These are phyloP conservation scores for Myochromella boudieri DNA, from an alignment of 768 basidiomycete species.

Conservation along the genomic window DNA sequence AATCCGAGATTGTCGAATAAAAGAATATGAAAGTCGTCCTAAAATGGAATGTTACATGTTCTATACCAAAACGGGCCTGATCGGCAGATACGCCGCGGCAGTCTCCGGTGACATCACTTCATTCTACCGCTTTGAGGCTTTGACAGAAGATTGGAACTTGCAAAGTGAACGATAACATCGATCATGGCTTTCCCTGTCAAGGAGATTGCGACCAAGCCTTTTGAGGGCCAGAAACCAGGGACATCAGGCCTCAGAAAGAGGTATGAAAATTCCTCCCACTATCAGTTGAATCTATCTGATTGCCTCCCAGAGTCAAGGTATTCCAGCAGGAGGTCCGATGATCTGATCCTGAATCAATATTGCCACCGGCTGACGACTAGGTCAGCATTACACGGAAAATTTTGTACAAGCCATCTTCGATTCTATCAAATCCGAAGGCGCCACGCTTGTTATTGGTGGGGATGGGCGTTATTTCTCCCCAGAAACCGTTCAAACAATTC, in stretches of 20 bases:
- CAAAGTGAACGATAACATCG: slow-evolving; percentile 13
- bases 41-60: too few species aligned
- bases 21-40: too few species aligned
- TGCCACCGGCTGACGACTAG: slow-evolving; percentile 9
- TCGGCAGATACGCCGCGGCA: too few species aligned
- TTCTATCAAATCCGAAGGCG: slow-evolving; percentile 77
- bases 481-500: slow-evolving; percentile 86
- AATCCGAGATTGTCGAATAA: too few species aligned
- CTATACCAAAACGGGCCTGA: too few species aligned
- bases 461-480: slow-evolving; percentile 93
- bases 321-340: slow-evolving; percentile 89
- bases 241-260: slow-evolving; percentile 97
- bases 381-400: slow-evolving; percentile 97
- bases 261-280: slow-evolving; percentile 37
- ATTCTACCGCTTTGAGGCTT: too few species aligned
- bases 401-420: slow-evolving; percentile 94
- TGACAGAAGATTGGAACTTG: too few species aligned
- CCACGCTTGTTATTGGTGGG: slow-evolving; percentile 93
- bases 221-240: slow-evolving; percentile 94
- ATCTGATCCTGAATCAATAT: slow-evolving; percentile 11
- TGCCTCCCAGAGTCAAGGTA: slow-evolving; percentile 77
- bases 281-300: slow-evolving; percentile 17
- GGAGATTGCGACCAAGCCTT: slow-evolving; percentile 81
- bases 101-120: too few species aligned
- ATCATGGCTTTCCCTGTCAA: slow-evolving; percentile 53